Conservation (phyloP, 768 basidiomycete genomes). For the Pleurotus pulmonarius region DNA sequence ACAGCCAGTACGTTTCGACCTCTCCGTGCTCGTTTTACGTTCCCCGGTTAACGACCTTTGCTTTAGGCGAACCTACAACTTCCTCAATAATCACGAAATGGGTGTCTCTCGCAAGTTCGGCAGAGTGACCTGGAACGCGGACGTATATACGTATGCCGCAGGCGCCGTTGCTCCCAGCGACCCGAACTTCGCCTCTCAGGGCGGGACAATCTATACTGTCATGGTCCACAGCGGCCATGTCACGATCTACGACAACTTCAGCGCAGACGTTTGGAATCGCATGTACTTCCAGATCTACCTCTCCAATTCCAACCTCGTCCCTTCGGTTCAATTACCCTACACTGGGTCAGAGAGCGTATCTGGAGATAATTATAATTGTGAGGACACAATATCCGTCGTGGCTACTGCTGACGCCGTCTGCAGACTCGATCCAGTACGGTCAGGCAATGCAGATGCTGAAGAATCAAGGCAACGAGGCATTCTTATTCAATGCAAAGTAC, state of each 20-base stretch:
- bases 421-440: constrained; percentile 1
- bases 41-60: too few species aligned
- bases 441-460: constrained; percentile 1
- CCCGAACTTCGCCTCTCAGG: background rate
- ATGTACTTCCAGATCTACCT: background rate
- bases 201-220: background rate
- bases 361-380: constrained; percentile 4
- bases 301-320: background rate
- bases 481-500: background rate
- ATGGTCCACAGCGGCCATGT: background rate
- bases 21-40: too few species aligned
- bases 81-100: constrained; percentile 1
- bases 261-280: background rate
- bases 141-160: background rate
- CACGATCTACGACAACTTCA: constrained; percentile 1
- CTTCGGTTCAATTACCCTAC: background rate
- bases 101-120: background rate
- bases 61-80: background rate
- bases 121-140: background rate
- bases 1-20: too few species aligned
- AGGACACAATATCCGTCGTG: background rate
- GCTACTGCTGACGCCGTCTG: background rate
- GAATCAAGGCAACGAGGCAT: constrained; percentile 4
- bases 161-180: background rate
- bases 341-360: background rate